Percentiles rank a stretch among this genome's conserved stretches.
These are phyloP conservation scores for Solanum aculeatissimum DNA, from an alignment of 305 asterid genomes.

Conservation along the genomic window DNA sequence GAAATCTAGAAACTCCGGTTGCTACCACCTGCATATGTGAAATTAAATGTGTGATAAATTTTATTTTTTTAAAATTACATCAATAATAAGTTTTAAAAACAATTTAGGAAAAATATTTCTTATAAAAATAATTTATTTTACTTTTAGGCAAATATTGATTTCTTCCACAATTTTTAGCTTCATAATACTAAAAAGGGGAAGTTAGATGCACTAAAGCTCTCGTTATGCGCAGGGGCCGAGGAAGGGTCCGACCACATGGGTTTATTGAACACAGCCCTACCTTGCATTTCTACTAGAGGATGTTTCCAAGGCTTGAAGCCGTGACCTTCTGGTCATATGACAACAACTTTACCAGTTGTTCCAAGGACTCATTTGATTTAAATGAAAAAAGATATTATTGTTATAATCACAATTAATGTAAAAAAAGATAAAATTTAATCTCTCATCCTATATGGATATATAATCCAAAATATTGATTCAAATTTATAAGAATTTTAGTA, in stretches of 20 bases:
- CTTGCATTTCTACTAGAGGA: fast-evolving
- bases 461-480: background rate
- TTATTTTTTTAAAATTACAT: background rate
- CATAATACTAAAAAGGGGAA: background rate
- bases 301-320: too few species aligned
- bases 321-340: too few species aligned
- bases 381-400: too few species aligned
- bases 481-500: background rate
- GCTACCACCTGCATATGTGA: background rate
- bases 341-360: background rate
- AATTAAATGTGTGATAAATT: background rate
- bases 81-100: background rate
- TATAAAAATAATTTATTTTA: background rate
- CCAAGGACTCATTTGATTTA: background rate
- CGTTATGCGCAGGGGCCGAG: too few species aligned
- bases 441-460: background rate
- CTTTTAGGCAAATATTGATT: background rate
- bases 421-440: background rate
- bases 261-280: too few species aligned
- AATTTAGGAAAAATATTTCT: background rate
- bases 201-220: too few species aligned
- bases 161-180: background rate
- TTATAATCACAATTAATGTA: background rate
- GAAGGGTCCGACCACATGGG: too few species aligned
- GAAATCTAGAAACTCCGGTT: background rate